Conservation (phyloP, 192 early-diverging fungal genomes). For the Podila minutissima region DNA sequence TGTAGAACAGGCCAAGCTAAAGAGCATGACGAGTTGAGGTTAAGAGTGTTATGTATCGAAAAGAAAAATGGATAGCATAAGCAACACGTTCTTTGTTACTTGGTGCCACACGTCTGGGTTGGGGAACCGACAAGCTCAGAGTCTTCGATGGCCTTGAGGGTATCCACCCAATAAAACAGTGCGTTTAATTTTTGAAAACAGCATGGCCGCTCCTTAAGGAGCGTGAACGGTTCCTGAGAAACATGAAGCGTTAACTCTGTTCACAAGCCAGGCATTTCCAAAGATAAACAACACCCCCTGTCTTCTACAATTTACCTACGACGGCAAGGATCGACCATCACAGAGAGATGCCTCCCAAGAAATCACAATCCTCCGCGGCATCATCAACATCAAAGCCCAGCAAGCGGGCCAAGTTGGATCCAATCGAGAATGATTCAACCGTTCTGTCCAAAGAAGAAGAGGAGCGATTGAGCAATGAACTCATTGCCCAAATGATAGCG, state of each 20-base stretch:
- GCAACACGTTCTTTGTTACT: not conserved
- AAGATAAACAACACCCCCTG: slow-evolving; percentile 1
- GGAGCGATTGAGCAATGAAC: slow-evolving; percentile 80
- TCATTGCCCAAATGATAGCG: slow-evolving; percentile 82
- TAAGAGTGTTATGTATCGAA: too few relatives aligned
- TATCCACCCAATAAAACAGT: not conserved
- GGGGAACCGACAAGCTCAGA: too few relatives aligned
- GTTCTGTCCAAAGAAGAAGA: slow-evolving; percentile 74
- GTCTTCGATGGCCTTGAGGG: not conserved
- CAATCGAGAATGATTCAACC: not conserved
- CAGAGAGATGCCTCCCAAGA: slow-evolving; percentile 32
- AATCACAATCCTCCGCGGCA: slow-evolving; percentile 19
- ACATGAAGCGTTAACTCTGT: too few relatives aligned
- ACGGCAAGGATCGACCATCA: too few relatives aligned
- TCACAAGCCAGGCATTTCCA: too few relatives aligned
- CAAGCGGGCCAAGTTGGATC: slow-evolving; percentile 28
- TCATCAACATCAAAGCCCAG: slow-evolving; percentile 28
- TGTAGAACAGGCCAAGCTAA: slow-evolving; percentile 52
- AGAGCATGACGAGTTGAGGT: not conserved
- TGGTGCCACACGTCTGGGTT: too few relatives aligned
- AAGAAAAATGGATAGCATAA: not conserved
- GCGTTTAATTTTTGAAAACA: too few relatives aligned
- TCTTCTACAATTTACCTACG: not conserved
- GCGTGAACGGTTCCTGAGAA: too few relatives aligned
- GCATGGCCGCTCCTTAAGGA: too few relatives aligned